Evolutionary conservation across 148 eudicot species (phyloP).

Genomic region (Euryodendron excelsum): DNA sequence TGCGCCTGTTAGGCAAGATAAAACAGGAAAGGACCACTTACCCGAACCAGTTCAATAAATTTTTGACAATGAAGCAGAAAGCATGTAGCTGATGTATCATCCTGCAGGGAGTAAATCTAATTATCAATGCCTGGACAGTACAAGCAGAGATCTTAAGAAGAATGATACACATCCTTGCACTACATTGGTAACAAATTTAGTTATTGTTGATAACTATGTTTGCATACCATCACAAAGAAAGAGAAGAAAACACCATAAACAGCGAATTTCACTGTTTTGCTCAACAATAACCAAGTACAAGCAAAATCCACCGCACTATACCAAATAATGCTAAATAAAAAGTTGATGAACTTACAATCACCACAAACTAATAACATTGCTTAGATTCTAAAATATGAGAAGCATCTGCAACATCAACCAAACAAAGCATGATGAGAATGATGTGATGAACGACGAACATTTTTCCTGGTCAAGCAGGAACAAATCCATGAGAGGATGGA

Average conservation of each 20-base stretch:
- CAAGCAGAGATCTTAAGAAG: not conserved
- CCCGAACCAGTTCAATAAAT: conserved; percentile 91
- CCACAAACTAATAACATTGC: too few species aligned
- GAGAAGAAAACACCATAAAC: not conserved
- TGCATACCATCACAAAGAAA: not conserved
- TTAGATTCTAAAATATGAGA: not conserved
- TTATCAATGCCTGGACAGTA: conserved; percentile 18
- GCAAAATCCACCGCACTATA: not conserved
- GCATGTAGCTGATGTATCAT: conserved; percentile 68
- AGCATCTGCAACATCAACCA: too few species aligned
- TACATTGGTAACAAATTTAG: not conserved
- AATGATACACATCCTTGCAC: too few species aligned
- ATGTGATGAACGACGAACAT: too few species aligned
- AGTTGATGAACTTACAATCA: too few species aligned
- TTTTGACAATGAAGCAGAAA: conserved; percentile 91
- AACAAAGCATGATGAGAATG: too few species aligned
- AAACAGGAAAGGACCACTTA: conserved; percentile 30
- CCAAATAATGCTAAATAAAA: not conserved
- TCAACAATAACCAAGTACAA: not conserved
- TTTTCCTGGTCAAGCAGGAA: too few species aligned
- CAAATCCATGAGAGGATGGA: too few species aligned
- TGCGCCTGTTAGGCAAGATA: not conserved
- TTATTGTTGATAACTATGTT: not conserved
- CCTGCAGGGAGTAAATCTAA: conserved; percentile 48
- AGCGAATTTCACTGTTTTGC: not conserved